phyloP scores from a whole-genome alignment of 495 filamentous ascomycete species.

The Aspergillus coremiiformis region DNA sequence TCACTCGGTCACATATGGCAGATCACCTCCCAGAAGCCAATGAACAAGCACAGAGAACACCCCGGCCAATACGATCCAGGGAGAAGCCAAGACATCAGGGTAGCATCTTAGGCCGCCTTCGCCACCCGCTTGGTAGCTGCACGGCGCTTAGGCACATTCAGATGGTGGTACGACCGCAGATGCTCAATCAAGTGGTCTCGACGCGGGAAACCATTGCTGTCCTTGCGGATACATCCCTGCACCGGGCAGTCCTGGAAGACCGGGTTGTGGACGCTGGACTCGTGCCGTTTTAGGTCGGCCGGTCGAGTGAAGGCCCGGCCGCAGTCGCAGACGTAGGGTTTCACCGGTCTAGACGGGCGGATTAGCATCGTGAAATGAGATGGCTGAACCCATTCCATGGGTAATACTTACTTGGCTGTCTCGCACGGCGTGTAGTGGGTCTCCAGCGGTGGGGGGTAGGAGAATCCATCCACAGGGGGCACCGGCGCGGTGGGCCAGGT shows the following conservation, averaged over 20 bases:
- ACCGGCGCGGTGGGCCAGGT: neutral
- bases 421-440: constrained; percentile 5
- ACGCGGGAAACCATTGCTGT: constrained; percentile 71
- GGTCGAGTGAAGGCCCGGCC: constrained; percentile 43
- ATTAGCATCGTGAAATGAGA: neutral
- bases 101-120: constrained; percentile 16
- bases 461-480: neutral
- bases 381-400: neutral
- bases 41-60: neutral
- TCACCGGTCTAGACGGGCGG: constrained; percentile 20
- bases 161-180: constrained; percentile 66
- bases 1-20: neutral
- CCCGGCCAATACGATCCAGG: neutral
- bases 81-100: neutral
- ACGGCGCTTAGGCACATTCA: constrained; percentile 42
- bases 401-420: constrained; percentile 6
- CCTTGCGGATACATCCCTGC: constrained; percentile 70
- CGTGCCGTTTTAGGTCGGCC: constrained; percentile 50
- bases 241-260: constrained; percentile 72
- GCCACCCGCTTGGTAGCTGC: constrained; percentile 24
- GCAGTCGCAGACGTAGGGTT: constrained; percentile 41
- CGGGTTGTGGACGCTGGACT: constrained; percentile 44
- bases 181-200: constrained; percentile 88
- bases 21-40: neutral
- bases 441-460: constrained; percentile 12